Evolutionary conservation across 805 yeast genomes (phyloP), one percentile per base, ranked within the genome.

Genomic region (Schwanniomyces occidentalis): DNA sequence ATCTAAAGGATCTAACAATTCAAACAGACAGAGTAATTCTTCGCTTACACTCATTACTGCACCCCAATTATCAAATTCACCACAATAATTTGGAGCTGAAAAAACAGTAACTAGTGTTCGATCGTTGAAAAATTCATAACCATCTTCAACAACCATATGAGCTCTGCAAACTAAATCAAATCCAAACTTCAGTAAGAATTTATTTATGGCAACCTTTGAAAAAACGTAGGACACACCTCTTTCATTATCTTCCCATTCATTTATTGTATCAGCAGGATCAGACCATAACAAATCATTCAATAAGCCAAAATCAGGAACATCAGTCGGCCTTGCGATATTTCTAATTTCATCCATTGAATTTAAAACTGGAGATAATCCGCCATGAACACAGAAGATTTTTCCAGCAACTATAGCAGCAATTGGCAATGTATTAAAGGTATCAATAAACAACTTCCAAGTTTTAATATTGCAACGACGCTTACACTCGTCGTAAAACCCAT

Each of bases 401-500:
- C 91, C 90, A 1, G 95, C 96, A 22, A 93, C 96, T 21, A 88
- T 81, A 2, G 97, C 97, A 2, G 98, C 95, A 37, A 93, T 82
- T 7, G 99, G 99, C 44, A 93, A 69, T 0, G 96, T 85, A 58
- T 93, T 93, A 69, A 93, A 93, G 1, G 96, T 89, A 65, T 93
- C 99, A 48, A 93, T 79, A 54, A 93, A 93, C 18, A 78, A 65
- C 57, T 90, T 89, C 99, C 99, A 93, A 1, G 90, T 85, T 57
- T 91, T 93, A 51, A 90, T 78, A 53, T 84, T 86, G 51, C 95
- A 80, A 42, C 99, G 74, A 52, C 99, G 78, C 59, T 93, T 93
- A 69, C 99, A 93, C 65, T 93, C 99, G 63, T 93, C 99, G 58
- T 89, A 93, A 55, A 93, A 93, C 2, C 99, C 99, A 61, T 93